A percentile compares a stretch with the other conserved stretches of the same genome.
These are phyloP conservation scores for Neofusicoccum parvum DNA, from an alignment of 2,329 filamentous ascomycete genomes.

Conservation along the genomic window DNA sequence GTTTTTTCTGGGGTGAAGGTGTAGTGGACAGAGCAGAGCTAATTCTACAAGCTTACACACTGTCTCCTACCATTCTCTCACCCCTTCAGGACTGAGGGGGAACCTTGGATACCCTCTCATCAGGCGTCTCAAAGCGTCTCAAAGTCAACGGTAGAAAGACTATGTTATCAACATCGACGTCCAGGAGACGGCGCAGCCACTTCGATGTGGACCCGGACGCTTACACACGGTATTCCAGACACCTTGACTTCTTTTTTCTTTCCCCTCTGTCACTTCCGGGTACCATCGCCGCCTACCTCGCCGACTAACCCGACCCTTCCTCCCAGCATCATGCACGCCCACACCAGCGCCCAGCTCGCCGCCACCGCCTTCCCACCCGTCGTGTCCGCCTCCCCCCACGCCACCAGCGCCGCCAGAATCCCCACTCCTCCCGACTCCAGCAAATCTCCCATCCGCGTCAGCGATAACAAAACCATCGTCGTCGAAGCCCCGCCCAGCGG, in stretches of 20 bases:
- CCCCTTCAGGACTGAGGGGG: too few species aligned
- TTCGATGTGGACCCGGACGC: not conserved
- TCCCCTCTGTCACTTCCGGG: too few species aligned
- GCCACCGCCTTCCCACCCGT: not conserved
- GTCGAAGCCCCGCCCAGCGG: not conserved
- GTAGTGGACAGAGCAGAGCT: not conserved
- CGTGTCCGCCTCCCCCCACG: not conserved
- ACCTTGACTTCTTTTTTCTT: not conserved
- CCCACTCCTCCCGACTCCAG: not conserved
- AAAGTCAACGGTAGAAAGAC: not conserved
- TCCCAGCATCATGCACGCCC: slow-evolving; percentile 19
- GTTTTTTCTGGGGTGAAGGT: not conserved
- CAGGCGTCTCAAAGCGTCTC: too few species aligned
- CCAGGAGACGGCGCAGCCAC: not conserved
- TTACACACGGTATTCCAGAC: not conserved
- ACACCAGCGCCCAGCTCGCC: slow-evolving; percentile 16
- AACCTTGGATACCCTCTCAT: too few species aligned
- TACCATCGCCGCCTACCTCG: too few species aligned
- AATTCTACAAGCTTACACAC: not conserved
- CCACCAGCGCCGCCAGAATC: not conserved
- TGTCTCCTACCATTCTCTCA: too few species aligned
- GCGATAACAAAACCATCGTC: not conserved
- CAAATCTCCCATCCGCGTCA: too few species aligned
- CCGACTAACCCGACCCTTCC: not conserved
- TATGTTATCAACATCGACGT: not conserved